Conservation (phyloP, 2,329 filamentous ascomycete genomes). For the Hypocrella siamensis region DNA sequence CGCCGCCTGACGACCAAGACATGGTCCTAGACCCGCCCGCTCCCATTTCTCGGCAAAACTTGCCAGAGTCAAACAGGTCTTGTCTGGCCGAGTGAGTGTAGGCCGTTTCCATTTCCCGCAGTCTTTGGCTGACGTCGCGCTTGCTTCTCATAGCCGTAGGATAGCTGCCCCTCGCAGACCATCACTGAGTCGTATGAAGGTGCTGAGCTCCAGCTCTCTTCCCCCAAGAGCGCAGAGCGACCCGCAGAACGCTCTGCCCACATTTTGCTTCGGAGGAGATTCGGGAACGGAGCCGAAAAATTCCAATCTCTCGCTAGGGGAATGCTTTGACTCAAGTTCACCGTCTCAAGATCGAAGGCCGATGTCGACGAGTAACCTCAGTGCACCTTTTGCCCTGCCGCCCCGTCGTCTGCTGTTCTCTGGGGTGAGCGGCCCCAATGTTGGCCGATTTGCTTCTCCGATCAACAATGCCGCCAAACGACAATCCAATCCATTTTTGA, state of each 20-base stretch:
- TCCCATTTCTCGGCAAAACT: conserved; percentile 27
- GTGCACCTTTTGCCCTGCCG: conserved; percentile 36
- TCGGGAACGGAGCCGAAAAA: conserved; percentile 12
- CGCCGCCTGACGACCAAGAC: conserved; percentile 23
- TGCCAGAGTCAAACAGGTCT: conserved; percentile 32
- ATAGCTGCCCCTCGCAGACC: conserved; percentile 58
- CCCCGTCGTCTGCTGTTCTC: conserved; percentile 52
- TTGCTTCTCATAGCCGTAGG: conserved; percentile 34
- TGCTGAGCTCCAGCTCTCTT: conserved; percentile 51
- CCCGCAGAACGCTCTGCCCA: conserved; percentile 39
- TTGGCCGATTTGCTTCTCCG: conserved; percentile 60
- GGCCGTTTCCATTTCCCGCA: conserved; percentile 6
- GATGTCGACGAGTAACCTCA: conserved; percentile 44
- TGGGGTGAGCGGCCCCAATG: conserved; percentile 32
- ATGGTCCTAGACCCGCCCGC: conserved; percentile 43
- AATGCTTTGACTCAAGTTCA: conserved; percentile 63
- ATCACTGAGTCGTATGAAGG: conserved; percentile 59
- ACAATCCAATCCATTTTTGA: conserved; percentile 52
- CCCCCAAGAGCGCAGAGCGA: conserved; percentile 45
- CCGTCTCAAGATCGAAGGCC: conserved; percentile 55
- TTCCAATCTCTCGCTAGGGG: conserved; percentile 48
- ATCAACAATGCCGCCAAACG: conserved; percentile 56
- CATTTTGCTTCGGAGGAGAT: conserved; percentile 55
- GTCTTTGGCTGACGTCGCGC: background rate
- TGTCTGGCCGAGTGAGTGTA: conserved; percentile 35